A percentile compares a stretch with the other conserved stretches of the same genome.
Conservation (phyloP, 2,329 filamentous ascomycete species). For the Tolypocladium ophioglossoides region DNA sequence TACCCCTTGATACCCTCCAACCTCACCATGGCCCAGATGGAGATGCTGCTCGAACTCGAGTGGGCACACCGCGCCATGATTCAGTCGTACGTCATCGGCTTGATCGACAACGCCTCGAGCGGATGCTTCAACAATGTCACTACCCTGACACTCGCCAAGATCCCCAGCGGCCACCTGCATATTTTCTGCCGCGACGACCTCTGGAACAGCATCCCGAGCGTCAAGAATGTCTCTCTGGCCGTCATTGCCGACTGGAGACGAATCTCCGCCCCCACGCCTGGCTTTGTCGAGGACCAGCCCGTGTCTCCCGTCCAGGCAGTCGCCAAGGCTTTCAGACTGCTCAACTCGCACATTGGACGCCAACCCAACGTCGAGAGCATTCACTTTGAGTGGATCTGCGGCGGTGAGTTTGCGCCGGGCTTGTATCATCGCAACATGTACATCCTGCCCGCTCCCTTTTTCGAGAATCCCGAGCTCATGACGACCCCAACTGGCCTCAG, state of each 20-base stretch:
- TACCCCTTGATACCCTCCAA: constrained; percentile 37
- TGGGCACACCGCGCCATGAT: constrained; percentile 61
- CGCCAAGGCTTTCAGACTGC: constrained; percentile 37
- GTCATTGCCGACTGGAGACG: constrained; percentile 58
- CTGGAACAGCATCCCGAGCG: constrained; percentile 46
- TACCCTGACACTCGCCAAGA: constrained; percentile 50
- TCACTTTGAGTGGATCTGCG: constrained; percentile 55
- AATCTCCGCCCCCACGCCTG: constrained; percentile 40
- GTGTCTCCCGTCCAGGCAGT: constrained; percentile 42
- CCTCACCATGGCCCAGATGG: constrained; percentile 53
- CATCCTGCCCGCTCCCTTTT: constrained; percentile 50
- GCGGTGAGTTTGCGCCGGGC: constrained; percentile 56
- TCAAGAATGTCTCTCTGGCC: constrained; percentile 45
- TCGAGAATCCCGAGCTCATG: constrained; percentile 23
- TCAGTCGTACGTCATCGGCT: constrained; percentile 53
- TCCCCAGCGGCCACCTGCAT: constrained; percentile 50
- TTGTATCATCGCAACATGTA: constrained; percentile 50
- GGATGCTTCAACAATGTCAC: constrained; percentile 41
- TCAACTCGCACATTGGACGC: constrained; percentile 37
- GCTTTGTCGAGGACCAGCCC: constrained; percentile 34
- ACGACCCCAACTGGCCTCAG: constrained; percentile 16
- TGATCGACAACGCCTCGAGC: constrained; percentile 45
- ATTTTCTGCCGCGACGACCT: constrained; percentile 47
- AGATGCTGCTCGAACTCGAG: constrained; percentile 57
- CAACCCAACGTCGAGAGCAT: constrained; percentile 43